Base-by-base conservation (phyloP, 179 eudicot species). In the Silene coronaria region DNA sequence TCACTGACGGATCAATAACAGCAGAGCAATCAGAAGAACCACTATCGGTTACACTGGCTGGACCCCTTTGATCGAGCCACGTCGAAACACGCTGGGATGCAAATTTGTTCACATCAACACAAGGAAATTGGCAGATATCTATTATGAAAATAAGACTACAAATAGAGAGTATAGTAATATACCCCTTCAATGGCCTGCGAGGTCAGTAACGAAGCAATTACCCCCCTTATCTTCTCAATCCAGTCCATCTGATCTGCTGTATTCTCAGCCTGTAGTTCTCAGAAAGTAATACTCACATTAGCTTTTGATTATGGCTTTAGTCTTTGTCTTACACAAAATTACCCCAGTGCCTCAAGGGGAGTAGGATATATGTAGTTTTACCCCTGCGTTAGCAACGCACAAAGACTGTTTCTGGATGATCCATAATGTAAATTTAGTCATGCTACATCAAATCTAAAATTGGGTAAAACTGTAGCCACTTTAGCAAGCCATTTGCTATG, bases 181-280 rank as follows among this genome's bases (percentile, higher is more conserved):
- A 90, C 96, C 89, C 83, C 88, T 60, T 90, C 91, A 61, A 86
- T 79, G 63, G 85, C 77, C 61, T 89, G 91, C 72, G 93, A 88
- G 76, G 76, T 88, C 78, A 92, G 77, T 77, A 92, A 83, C 13
- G 96, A 88, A 51, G 94, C 79, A 80, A 89, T 92, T 53, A 91
- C 97, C 73, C 94, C 97, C 60, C 91, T 88, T 80, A 92, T 92
- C 80, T 89, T 92, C 42, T 92, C 97, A 78, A 92, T 87, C 97
- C 97, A 92, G 76, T 92, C 97, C 92, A 85, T 86, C 80, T 89
- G 97, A 67, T 92, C 97, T 71, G 82, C 36, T 53, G 87, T 83
- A 84, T 84, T 89, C 78, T 92, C 97, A 79, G 97, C 97, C 97
- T 92, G 84, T 78, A 84, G 71, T 26, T 79, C 75, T 77, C 78